phyloP scores from a whole-genome alignment of 75 land plant genomes.

The Cunninghamia lanceolata region DNA sequence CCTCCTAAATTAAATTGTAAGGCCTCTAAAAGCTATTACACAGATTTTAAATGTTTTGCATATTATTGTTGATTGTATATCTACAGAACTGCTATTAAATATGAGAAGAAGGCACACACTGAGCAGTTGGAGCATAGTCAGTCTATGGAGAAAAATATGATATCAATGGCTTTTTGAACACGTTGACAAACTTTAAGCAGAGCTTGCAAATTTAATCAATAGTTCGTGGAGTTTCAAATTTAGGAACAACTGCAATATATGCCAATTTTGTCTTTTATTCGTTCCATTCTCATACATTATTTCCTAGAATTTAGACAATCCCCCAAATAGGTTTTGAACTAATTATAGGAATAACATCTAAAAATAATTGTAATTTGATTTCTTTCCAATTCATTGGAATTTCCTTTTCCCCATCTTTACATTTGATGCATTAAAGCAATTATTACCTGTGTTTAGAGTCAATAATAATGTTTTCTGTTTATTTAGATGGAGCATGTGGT shows the following conservation, averaged over 20 bases:
- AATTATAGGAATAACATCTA: no score
- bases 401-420: neutral
- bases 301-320: no score
- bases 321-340: neutral
- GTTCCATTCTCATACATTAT: no score
- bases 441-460: neutral
- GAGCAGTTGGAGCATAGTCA: no score
- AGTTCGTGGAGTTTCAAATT: slow-evolving; percentile 34
- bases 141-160: no score
- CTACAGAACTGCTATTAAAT: slow-evolving; percentile 22
- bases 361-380: neutral
- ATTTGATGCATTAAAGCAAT: neutral
- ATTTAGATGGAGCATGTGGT: slow-evolving; percentile 26
- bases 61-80: neutral
- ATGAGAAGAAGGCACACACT: no score
- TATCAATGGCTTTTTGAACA: no score
- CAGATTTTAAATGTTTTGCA: slow-evolving; percentile 1
- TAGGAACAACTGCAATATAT: slow-evolving; percentile 7
- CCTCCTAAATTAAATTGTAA: neutral
- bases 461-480: neutral
- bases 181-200: no score
- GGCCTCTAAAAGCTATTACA: neutral
- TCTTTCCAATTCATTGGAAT: no score
- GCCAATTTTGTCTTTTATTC: neutral
- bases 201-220: no score